Base-by-base conservation (phyloP, 2,329 filamentous ascomycete genomes). In the Ophiosphaerella narmari region DNA sequence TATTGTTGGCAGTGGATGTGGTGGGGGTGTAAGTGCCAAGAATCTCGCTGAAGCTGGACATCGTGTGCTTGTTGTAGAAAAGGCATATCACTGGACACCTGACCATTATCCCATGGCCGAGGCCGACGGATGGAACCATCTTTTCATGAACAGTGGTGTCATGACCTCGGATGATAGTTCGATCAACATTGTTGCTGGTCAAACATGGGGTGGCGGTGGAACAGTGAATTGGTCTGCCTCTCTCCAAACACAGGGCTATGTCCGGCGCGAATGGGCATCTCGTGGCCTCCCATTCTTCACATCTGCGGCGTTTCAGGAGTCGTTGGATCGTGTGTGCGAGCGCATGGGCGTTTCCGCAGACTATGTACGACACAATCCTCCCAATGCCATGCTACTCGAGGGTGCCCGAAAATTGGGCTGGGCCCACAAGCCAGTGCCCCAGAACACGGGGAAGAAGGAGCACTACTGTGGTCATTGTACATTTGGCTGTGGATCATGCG, bases 1-100 rank as follows among this genome's bases (percentile, higher is more conserved):
- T 35, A 86, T 97, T 50, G 81, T 97, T 16, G 92, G 92, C 2
- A 94, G 89, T 33, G 92, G 92, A 24, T 95, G 90, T 62, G 92
- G 92, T 55, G 91, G 89, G 35, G 90, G 82, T 8, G 91, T 96
- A 0, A 84, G 82, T 32, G 91, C 92, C 21, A 92, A 92, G 72
- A 87, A 89, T 43, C 76, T 96, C 1, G 84, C 91, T 8, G 86
- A 91, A 71, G 88, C 87, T 1, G 90, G 89, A 4, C 80, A 89
- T 56, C 78, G 79, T 16, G 90, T 96, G 24, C 71, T 96, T 4
- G 89, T 97, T 1, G 86, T 91, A 3, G 91, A 95, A 59, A 94
- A 94, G 68, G 84, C 83, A 1, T 91, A 92, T 68, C 83, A 94
- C 67, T 93, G 88, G 75, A 76, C 86, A 1, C 82, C 88, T 0